Conservation (phyloP, 129 eudicot species). For the Chrysanthemum lavandulifolium region DNA sequence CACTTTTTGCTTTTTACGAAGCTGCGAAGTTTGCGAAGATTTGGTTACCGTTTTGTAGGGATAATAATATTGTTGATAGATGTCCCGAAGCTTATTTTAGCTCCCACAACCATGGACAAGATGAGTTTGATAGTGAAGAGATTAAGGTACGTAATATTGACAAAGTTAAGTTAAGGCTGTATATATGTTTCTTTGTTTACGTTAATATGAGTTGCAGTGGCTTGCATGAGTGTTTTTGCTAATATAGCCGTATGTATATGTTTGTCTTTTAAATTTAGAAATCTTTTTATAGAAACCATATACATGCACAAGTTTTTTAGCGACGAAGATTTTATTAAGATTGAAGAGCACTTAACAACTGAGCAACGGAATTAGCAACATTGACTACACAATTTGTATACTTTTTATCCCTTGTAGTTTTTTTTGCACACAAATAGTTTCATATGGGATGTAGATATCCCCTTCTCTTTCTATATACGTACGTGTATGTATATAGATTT, state of each 20-base stretch:
- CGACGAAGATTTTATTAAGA: too few relatives aligned
- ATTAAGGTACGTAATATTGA: conserved; percentile 44
- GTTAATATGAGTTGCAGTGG: neutral
- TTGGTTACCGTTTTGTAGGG: conserved; percentile 80
- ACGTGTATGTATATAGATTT: neutral
- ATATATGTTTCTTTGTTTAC: neutral
- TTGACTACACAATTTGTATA: too few relatives aligned
- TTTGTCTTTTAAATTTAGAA: too few relatives aligned
- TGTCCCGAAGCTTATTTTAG: conserved; percentile 65
- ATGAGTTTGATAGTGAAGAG: conserved; percentile 26
- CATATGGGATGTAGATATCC: neutral
- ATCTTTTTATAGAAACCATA: too few relatives aligned
- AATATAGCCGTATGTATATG: too few relatives aligned
- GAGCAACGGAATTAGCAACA: too few relatives aligned
- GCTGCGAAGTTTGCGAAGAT: conserved; percentile 66
- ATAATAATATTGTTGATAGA: conserved; percentile 47
- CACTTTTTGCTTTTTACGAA: conserved; percentile 75
- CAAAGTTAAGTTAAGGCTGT: neutral
- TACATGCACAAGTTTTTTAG: too few relatives aligned
- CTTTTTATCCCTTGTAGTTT: too few relatives aligned
- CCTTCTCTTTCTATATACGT: neutral
- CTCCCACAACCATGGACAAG: conserved; percentile 2
- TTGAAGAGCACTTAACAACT: too few relatives aligned
- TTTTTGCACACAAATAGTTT: too few relatives aligned
- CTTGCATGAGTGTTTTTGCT: neutral